A percentile compares a stretch with the other conserved stretches of the same genome.
Evolutionary conservation across 441 rosid species (phyloP).

Genomic region (Flueggea neowawraea): DNA sequence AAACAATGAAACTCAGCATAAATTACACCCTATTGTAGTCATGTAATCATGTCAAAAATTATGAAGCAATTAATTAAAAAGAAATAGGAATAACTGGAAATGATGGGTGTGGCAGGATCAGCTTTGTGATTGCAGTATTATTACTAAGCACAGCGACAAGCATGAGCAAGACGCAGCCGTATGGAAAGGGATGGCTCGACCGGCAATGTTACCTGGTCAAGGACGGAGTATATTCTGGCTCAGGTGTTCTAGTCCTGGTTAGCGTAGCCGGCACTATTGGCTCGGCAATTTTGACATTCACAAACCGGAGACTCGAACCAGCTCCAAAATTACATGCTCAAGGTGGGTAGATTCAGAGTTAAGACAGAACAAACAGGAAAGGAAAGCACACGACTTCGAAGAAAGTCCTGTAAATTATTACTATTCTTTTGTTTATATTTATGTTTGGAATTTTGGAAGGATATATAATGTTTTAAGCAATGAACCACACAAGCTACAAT

Average conservation of each 20-base stretch:
- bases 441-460: too few relatives aligned
- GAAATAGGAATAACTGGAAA: neutral
- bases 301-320: conserved; percentile 25
- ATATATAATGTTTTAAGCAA: too few relatives aligned
- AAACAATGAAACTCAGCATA: too few relatives aligned
- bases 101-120: conserved; percentile 39
- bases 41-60: too few relatives aligned
- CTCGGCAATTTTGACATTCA: conserved; percentile 23
- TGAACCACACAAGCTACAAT: too few relatives aligned
- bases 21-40: too few relatives aligned
- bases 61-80: too few relatives aligned
- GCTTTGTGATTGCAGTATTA: conserved; percentile 48
- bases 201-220: conserved; percentile 68
- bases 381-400: too few relatives aligned
- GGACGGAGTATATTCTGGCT: conserved; percentile 48
- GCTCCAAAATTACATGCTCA: conserved; percentile 20
- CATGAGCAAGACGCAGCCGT: conserved; percentile 60
- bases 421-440: too few relatives aligned
- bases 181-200: conserved; percentile 72
- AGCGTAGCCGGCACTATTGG: conserved; percentile 33
- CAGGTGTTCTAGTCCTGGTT: conserved; percentile 40
- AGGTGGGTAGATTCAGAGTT: neutral
- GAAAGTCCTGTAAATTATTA: too few relatives aligned
- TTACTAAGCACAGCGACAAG: conserved; percentile 58
- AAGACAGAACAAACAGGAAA: too few relatives aligned